Percentiles rank a stretch among this genome's conserved stretches.
Evolutionary conservation across 225 moss, liverwort and hornwort species (phyloP).

Genomic region (Sphagnum contortum): DNA sequence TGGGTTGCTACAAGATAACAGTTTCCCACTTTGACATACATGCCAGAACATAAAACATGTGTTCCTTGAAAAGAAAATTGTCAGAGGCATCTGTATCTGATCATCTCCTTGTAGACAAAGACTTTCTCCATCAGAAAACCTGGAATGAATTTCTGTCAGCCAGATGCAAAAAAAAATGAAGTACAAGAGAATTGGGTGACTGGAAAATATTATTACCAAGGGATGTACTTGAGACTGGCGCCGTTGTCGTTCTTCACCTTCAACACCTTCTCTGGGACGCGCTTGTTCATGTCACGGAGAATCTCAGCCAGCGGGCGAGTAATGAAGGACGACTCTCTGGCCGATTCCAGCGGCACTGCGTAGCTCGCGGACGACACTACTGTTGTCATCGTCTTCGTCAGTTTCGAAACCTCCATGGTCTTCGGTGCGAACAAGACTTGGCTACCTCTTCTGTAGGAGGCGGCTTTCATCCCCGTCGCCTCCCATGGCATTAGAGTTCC

Average conservation of each 20-base stretch:
- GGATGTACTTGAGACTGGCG: conserved; percentile 73
- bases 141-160: too few relatives aligned
- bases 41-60: too few relatives aligned
- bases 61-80: too few relatives aligned
- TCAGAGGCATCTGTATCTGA: too few relatives aligned
- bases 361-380: conserved; percentile 69
- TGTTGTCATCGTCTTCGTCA: too few relatives aligned
- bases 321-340: conserved; percentile 52
- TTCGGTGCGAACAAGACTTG: conserved; percentile 14
- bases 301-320: conserved; percentile 90
- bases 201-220: conserved; percentile 36
- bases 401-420: conserved; percentile 39
- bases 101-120: too few relatives aligned
- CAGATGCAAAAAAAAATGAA: too few relatives aligned
- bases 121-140: too few relatives aligned
- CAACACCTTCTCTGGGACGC: conserved; percentile 89
- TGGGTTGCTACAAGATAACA: too few relatives aligned
- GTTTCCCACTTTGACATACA: too few relatives aligned
- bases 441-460: conserved; percentile 10
- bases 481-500: conserved; percentile 31
- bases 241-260: conserved; percentile 69
- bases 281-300: conserved; percentile 94
- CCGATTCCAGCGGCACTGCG: conserved; percentile 74
- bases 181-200: too few relatives aligned
- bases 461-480: conserved; percentile 4